Conservation (phyloP, 2,329 filamentous ascomycete species). For the Helminthosporium solani region DNA sequence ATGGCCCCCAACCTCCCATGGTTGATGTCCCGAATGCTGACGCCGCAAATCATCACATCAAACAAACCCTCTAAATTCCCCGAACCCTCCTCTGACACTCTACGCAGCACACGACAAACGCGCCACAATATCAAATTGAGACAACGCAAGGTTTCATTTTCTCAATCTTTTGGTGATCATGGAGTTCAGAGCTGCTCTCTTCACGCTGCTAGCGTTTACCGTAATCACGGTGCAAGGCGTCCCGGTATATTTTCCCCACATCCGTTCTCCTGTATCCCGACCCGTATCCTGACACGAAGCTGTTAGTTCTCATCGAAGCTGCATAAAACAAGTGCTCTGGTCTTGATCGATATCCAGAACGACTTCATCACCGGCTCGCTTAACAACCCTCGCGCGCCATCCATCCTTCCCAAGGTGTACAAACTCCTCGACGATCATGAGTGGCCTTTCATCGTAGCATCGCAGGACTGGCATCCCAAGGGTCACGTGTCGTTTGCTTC, state of each 20-base stretch:
- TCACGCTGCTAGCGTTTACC: not conserved
- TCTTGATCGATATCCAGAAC: conserved; percentile 30
- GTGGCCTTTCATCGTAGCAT: conserved; percentile 26
- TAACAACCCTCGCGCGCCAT: conserved; percentile 16
- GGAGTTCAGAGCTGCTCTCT: not conserved
- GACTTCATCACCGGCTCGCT: conserved; percentile 27
- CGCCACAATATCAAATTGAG: too few relatives aligned
- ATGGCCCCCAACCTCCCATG: too few relatives aligned
- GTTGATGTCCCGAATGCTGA: not conserved
- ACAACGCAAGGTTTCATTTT: too few relatives aligned
- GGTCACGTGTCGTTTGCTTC: conserved; percentile 24
- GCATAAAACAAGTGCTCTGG: conserved; percentile 20
- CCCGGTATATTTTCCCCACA: conserved; percentile 6
- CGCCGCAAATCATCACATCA: not conserved
- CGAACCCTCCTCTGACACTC: not conserved
- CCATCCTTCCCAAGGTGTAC: conserved; percentile 24
- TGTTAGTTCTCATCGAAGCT: conserved; percentile 18
- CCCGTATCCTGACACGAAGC: not conserved
- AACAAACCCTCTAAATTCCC: not conserved
- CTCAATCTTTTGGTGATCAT: not conserved
- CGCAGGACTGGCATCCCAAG: conserved; percentile 26
- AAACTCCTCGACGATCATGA: conserved; percentile 23
- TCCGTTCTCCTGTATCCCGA: not conserved
- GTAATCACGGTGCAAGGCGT: conserved; percentile 6
- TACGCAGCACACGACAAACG: not conserved